Evolutionary conservation across 345 rosid species (phyloP), one percentile per base, ranked within the genome.

Genomic region (Erodium maritimum): DNA sequence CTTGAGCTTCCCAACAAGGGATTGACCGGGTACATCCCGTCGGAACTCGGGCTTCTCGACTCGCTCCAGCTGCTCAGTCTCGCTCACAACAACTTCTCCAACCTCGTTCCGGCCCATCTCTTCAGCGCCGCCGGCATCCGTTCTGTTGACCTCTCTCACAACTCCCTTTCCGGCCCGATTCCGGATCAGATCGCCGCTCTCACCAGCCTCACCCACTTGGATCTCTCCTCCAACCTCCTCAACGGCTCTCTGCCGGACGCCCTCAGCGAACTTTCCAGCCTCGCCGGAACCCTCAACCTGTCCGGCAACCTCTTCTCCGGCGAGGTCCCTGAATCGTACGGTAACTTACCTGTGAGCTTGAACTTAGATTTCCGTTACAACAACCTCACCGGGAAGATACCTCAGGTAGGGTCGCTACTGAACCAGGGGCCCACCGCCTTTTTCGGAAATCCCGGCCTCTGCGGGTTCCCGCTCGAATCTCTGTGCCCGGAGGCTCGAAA

Each of bases 401-500:
- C 99, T 46, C 76, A 76, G 62, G 76, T 75, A 12, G 99, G 99
- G 1, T 88, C 99, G 29, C 58, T 93, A 59, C 55, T 93, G 65
- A 93, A 82, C 72, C 99, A 88, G 61, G 99, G 99, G n/a, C 96
- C 99, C 8, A 89, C 94, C 3, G 99, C 96, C 22, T 93, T 93
- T 62, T 60, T 87, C 0, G 96, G 88, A 50, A 93, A 93, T 69
- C 83, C 84, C 0, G 56, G 72, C 58, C 87, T 93, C 19, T 93
- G 99, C 54, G 99, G 99, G 23, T 91, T 91, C 70, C 98, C 98
- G 0, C 17, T 91, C 65, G 80, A 67, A 55, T 76, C 73, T 66
- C 72, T 63, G 0, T 91, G 98, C 60, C 81, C 84, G 0, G 87
- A 79, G 64, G 78, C 77, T 57, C 56, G 65, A 34, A 78, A 77